Base-by-base conservation (phyloP, 768 basidiomycete genomes). In the Suillus hirtellus region DNA sequence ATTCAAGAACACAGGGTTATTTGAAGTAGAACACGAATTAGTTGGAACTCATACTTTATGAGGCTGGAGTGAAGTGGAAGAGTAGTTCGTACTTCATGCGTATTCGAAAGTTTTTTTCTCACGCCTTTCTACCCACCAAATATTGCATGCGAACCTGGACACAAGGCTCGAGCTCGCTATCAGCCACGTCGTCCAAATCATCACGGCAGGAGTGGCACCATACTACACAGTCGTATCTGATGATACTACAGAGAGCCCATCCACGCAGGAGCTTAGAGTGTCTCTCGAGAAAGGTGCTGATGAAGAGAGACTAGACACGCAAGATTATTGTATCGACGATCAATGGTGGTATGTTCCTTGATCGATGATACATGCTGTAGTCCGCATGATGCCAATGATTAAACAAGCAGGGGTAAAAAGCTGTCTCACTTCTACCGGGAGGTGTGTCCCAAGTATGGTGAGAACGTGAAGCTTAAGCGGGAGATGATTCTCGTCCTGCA, bases 401-500 rank as follows among this genome's bases (percentile, higher is more conserved):
- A 74, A 95, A 92, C 81, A 99, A 99, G 81, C 88, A 89, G 64
- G 21, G 12, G 86, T 99, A 99, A 99, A 88, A 99, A 99, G 80
- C 79, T 38, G 12, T 4, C 11, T 43, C 10, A 43, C 17, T 43
- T 43, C 17, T 43, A 9, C 17, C 95, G 93, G 93, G 94, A 99
- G 79, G 92, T 99, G 24, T 99, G 96, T 31, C 31, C 96, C 10
- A 98, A 98, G 76, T 89, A 96, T 66, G 96, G 99, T 70, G 96
- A 99, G 71, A 89, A 86, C 67, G 96, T 96, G 58, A 99, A 98
- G 79, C 78, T 99, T 68, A 98, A 96, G 84, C 97, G 99, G 17
- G 8, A 43, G 81, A 99, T 99, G 96, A 99, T 98, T 73, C 86
- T 99, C 60, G 96, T 99, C 38, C 95, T 96, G 94, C 96, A 76